These are phyloP conservation scores for Psilocybe mexicana DNA, from an alignment of 1,284 basidiomycete genomes.

Conservation along the genomic window DNA sequence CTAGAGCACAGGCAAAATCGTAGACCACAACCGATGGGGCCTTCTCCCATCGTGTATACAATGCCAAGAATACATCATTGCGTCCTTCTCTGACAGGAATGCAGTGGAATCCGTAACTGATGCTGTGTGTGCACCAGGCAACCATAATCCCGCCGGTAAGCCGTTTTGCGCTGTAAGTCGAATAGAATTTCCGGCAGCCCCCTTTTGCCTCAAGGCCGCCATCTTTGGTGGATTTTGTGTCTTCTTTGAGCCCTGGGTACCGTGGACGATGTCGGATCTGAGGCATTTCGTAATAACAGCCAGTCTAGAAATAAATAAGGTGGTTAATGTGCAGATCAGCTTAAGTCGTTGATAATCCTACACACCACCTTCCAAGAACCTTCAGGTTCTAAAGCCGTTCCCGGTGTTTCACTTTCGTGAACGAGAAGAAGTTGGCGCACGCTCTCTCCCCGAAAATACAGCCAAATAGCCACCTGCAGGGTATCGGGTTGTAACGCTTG, in stretches of 20 bases:
- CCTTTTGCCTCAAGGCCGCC: slow-evolving; percentile 18
- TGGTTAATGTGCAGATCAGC: too few species aligned
- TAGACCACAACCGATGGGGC: slow-evolving; percentile 35
- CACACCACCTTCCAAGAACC: too few species aligned
- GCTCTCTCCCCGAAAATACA: too few species aligned
- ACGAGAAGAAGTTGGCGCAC: too few species aligned
- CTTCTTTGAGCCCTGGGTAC: slow-evolving; percentile 22
- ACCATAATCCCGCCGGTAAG: slow-evolving; percentile 36
- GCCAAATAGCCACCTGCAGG: too few species aligned
- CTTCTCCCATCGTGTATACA: slow-evolving; percentile 32
- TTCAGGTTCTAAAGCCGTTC: too few species aligned
- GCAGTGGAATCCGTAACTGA: slow-evolving; percentile 42
- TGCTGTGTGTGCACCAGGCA: slow-evolving; percentile 36
- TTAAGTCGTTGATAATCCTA: too few species aligned
- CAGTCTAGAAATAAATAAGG: slow-evolving; percentile 21
- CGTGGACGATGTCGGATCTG: slow-evolving; percentile 25
- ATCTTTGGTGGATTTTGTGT: slow-evolving; percentile 2
- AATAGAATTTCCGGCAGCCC: slow-evolving; percentile 36
- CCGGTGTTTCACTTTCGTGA: too few species aligned
- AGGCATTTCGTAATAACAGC: slow-evolving; percentile 27
- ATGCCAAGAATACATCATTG: slow-evolving; percentile 40
- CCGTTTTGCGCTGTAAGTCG: slow-evolving; percentile 29
- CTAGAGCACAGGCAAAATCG: slow-evolving; percentile 35
- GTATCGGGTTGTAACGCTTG: too few species aligned
- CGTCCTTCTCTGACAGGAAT: slow-evolving; percentile 37